These are phyloP conservation scores for Rhodotorula kratochvilovae DNA, from an alignment of 768 basidiomycete genomes.

Conservation along the genomic window DNA sequence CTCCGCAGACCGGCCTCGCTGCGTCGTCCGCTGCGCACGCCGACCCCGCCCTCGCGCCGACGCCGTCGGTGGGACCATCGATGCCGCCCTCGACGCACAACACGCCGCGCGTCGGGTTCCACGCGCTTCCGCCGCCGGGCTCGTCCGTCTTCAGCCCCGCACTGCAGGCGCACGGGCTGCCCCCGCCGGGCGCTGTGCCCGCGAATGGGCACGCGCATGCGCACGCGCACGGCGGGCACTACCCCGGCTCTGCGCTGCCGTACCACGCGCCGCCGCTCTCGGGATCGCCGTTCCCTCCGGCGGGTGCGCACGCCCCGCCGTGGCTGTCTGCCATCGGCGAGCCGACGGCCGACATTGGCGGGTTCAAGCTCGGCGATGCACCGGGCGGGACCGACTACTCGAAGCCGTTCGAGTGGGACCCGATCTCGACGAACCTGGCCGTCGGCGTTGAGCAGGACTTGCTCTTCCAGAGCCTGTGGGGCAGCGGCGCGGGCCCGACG, in stretches of 20 bases:
- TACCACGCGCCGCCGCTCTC: neutral
- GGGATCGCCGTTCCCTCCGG: neutral
- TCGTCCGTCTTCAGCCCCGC: neutral
- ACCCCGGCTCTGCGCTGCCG: neutral
- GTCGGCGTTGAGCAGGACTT: conserved; percentile 36
- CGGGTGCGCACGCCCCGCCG: neutral
- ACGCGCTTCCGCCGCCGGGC: neutral
- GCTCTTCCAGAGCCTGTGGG: conserved; percentile 37
- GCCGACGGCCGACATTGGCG: neutral
- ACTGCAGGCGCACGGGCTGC: no score
- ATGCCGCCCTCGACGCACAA: neutral
- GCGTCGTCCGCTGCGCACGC: neutral
- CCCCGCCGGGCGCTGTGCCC: no score
- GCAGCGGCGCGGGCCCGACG: conserved; percentile 1
- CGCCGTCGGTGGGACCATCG: neutral
- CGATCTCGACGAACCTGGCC: conserved; percentile 8
- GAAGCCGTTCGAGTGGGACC: conserved; percentile 31
- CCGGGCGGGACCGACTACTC: conserved; percentile 4
- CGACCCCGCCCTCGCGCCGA: neutral
- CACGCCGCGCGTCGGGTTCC: neutral
- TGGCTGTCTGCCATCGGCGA: neutral
- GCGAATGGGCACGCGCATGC: neutral
- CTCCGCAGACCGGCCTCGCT: neutral
- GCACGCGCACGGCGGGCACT: neutral
- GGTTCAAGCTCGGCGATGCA: conserved; percentile 8